Base-by-base conservation (phyloP, 1,284 basidiomycete genomes). In the Apiotrichum gracile region DNA sequence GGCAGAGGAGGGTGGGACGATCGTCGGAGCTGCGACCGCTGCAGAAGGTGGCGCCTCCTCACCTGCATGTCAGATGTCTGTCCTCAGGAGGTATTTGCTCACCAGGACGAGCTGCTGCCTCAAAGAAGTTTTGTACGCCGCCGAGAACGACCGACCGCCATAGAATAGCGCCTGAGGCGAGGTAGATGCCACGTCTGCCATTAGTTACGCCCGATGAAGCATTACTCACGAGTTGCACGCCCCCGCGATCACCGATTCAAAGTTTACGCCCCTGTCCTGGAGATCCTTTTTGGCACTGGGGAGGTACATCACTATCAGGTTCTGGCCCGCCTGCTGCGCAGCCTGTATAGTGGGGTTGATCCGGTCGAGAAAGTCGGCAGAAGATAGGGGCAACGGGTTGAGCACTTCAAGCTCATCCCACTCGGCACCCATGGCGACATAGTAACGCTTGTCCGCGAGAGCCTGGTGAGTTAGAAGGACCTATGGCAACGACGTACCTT, bases 341-440 rank as follows among this genome's bases (percentile, higher is more conserved):
- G 21, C 63, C 52, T 51, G 35, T 2, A 68, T 17, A 52, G 62
- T 62, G 0, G 46, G 34, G 4, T 27, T 27, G 9, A 70, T 38
- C 4, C 64, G 58, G 6, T 55, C 39, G 16, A 58, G 37, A 17
- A 70, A 61, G 37, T 66, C 68, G 13, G 55, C 33, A 1, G 43
- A 25, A 1, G 63, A 54, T 2, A 35, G 7, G 3, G 63, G 35
- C 1, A 63, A 60, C 1, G 54, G 41, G 5, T 51, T 54, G 7
- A 59, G 34, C 5, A 70, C 47, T 38, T 69, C 61, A n/a, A 70
- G 48, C n/a, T 73, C 69, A 35, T 52, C 43, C 25, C 61, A 66
- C 5, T 55, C 52, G 9, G 65, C 67, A 16, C 69, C 67, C 68
- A 71, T 70, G 5, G 66, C 65, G 10, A 54, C 16, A 22, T 68